phyloP scores from a whole-genome alignment of 129 eudicot species.

The Mikania micrantha region DNA sequence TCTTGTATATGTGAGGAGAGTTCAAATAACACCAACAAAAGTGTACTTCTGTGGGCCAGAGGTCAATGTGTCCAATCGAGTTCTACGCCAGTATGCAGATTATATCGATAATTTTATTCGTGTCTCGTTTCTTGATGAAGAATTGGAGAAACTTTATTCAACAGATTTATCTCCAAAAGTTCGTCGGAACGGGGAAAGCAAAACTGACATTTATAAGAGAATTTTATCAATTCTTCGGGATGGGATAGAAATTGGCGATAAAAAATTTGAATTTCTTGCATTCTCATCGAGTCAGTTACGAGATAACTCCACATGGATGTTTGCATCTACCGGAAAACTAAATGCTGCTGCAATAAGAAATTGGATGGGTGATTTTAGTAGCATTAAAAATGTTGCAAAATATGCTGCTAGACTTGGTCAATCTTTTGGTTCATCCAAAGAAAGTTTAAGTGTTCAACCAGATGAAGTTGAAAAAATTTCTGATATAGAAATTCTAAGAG shows the following conservation, averaged over 20 bases:
- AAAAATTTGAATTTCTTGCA: slow-evolving; percentile 79
- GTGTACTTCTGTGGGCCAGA: slow-evolving; percentile 85
- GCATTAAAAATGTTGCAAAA: slow-evolving; percentile 78
- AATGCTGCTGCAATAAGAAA: slow-evolving; percentile 54
- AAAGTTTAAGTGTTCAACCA: slow-evolving; percentile 47
- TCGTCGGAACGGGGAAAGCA: slow-evolving; percentile 17
- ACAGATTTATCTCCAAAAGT: slow-evolving; percentile 58
- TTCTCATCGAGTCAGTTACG: slow-evolving; percentile 85
- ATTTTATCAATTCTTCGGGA: slow-evolving; percentile 42
- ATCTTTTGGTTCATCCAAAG: slow-evolving; percentile 76
- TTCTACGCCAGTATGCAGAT: slow-evolving; percentile 39
- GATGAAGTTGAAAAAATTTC: slow-evolving; percentile 46
- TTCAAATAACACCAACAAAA: slow-evolving; percentile 71
- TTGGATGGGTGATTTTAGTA: slow-evolving; percentile 73
- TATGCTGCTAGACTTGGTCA: slow-evolving; percentile 95
- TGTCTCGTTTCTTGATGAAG: slow-evolving; percentile 80
- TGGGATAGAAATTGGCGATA: slow-evolving; percentile 61
- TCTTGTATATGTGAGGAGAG: slow-evolving; percentile 69
- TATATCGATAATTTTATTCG: slow-evolving; percentile 71
- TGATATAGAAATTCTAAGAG: slow-evolving; percentile 30
- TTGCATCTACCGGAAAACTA: slow-evolving; percentile 48
- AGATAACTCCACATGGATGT: slow-evolving; percentile 84
- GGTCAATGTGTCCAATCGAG: slow-evolving; percentile 70
- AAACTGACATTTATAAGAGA: slow-evolving; percentile 53
- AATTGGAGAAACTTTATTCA: slow-evolving; percentile 56